These are phyloP conservation scores for Fistulifera solaris DNA, from an alignment of 108 stramenopile species.

Conservation along the genomic window DNA sequence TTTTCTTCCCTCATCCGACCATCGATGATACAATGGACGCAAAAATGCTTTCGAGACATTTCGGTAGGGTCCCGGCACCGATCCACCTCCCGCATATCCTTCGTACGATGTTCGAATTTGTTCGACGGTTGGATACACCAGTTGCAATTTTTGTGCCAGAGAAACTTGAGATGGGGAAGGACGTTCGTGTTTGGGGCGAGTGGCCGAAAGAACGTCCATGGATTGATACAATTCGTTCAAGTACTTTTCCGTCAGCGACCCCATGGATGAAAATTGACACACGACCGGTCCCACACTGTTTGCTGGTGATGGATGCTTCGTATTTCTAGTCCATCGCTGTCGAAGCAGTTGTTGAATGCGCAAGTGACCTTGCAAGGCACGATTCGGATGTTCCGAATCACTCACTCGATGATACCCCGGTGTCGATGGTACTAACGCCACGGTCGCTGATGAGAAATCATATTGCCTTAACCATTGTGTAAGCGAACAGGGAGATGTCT, in stretches of 20 bases:
- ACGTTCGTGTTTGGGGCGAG: neutral
- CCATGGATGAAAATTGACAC: slow-evolving; percentile 70
- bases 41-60: slow-evolving; percentile 58
- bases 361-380: slow-evolving; percentile 29
- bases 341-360: slow-evolving; percentile 37
- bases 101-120: slow-evolving; percentile 50
- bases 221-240: slow-evolving; percentile 15
- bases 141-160: slow-evolving; percentile 8
- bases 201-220: neutral
- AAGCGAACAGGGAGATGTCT: slow-evolving; percentile 10
- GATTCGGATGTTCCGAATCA: slow-evolving; percentile 2
- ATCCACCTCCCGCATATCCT: slow-evolving; percentile 51
- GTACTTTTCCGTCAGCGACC: slow-evolving; percentile 45
- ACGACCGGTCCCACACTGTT: slow-evolving; percentile 26
- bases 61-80: slow-evolving; percentile 42
- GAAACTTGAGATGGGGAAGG: neutral
- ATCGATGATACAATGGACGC: slow-evolving; percentile 29
- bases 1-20: slow-evolving; percentile 24
- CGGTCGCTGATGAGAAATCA: slow-evolving; percentile 59
- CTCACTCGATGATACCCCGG: slow-evolving; percentile 47
- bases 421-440: slow-evolving; percentile 55
- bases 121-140: slow-evolving; percentile 64
- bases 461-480: slow-evolving; percentile 38
- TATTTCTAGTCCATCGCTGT: slow-evolving; percentile 7
- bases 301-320: neutral